Base-by-base conservation (phyloP, 441 rosid species). In the Biscutella laevigata region DNA sequence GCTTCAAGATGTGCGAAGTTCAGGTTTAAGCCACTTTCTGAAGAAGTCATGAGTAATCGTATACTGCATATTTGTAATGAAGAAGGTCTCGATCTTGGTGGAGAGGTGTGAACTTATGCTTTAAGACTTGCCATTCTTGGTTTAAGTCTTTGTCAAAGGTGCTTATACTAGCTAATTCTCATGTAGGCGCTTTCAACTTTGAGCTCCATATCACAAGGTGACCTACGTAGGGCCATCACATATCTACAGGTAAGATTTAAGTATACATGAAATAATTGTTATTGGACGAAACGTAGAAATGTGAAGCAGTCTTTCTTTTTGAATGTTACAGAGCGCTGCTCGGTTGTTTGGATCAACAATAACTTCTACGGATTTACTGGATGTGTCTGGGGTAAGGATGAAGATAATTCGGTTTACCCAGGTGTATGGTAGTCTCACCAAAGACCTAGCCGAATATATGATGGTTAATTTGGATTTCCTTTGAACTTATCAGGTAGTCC, bases 1-100 rank as follows among this genome's bases (percentile, higher is more conserved):
- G 96, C 97, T 60, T 88, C 97, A 20, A 86, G 98, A 74, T 92
- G 98, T 77, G 96, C 96, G 5, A 92, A 92, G 77, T 92, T 92
- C 78, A 80, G 98, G 74, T 92, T 92, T 70, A 92, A 86, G 74
- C 89, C 97, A 57, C 89, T 92, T 70, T 71, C 95, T 30, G 94
- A 84, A 75, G 98, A 86, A 73, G 77, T 88, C 63, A 82, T 88
- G 98, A 64, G 75, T 67, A 79, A 71, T 58, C 95, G 90, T 67
- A 67, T 92, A 66, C 54, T 74, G 68, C 80, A 86, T 66, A 92
- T 92, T 43, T 92, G 95, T 72, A 71, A 73, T 4, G 92, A 83
- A 77, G 98, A 92, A 78, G 91, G 86, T 42, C 78, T 92, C 30
- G 53, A 33, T 53, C 68, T 91, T 49, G 91, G 79, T 53, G 73